These are phyloP conservation scores for Camelina hispida DNA, from an alignment of 345 rosid genomes.

Conservation along the genomic window DNA sequence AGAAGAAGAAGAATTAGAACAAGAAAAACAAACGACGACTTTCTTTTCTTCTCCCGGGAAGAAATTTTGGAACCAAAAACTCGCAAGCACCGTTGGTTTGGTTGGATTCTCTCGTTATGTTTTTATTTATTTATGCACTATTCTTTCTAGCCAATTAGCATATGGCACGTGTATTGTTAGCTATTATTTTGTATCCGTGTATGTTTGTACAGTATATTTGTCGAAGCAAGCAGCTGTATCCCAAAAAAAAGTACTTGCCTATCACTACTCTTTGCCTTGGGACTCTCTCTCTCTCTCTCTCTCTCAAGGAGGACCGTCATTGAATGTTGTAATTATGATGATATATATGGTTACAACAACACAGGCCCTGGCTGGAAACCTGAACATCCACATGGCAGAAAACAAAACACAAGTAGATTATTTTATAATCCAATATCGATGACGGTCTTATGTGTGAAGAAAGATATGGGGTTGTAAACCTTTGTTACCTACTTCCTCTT, in stretches of 20 bases:
- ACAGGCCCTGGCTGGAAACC: too few species aligned
- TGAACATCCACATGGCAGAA: neutral
- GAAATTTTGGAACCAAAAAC: neutral
- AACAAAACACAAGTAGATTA: too few species aligned
- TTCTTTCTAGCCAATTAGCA: neutral
- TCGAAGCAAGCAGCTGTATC: too few species aligned
- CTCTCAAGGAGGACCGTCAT: too few species aligned
- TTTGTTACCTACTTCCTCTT: neutral
- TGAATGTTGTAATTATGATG: too few species aligned
- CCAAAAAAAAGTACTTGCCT: neutral
- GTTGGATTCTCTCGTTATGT: too few species aligned
- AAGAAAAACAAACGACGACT: neutral
- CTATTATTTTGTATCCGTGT: neutral
- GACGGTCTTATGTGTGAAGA: too few species aligned
- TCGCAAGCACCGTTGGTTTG: conserved; percentile 19
- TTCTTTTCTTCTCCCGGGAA: neutral
- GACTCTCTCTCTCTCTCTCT: neutral
- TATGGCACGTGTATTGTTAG: neutral
- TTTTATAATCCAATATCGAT: too few species aligned
- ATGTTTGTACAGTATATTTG: neutral
- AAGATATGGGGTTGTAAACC: too few species aligned
- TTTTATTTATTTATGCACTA: neutral
- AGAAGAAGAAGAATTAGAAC: too few species aligned
- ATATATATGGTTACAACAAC: too few species aligned
- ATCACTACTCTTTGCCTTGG: neutral